These are phyloP conservation scores for Furcasterigmium furcatum DNA, from an alignment of 2,329 filamentous ascomycete genomes.

Conservation along the genomic window DNA sequence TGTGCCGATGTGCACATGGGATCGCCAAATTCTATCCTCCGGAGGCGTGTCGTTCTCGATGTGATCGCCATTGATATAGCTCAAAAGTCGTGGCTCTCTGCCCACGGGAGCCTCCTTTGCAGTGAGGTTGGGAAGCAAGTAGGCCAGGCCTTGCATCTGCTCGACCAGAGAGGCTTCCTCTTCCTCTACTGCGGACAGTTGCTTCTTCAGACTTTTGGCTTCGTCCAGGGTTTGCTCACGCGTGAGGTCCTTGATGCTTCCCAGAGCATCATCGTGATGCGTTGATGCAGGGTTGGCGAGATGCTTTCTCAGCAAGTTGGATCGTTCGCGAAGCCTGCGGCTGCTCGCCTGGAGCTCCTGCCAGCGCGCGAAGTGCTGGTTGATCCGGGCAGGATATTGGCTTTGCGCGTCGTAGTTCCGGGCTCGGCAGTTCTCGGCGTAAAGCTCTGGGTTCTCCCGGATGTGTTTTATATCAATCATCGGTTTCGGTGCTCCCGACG, in stretches of 20 bases:
- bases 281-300: conserved; percentile 50
- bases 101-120: conserved; percentile 72
- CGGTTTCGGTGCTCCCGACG: conserved; percentile 74
- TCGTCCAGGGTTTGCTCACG: conserved; percentile 57
- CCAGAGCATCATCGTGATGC: conserved; percentile 37
- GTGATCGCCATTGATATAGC: conserved; percentile 75
- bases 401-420: conserved; percentile 72
- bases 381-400: conserved; percentile 53
- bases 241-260: conserved; percentile 28
- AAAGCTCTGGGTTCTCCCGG: conserved; percentile 75
- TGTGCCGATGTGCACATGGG: conserved; percentile 82
- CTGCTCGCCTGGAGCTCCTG: conserved; percentile 58
- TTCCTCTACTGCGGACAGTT: conserved; percentile 57
- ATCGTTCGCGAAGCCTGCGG: conserved; percentile 60
- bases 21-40: conserved; percentile 53
- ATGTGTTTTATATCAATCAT: conserved; percentile 86
- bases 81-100: conserved; percentile 60
- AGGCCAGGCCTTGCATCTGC: conserved; percentile 72
- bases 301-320: conserved; percentile 60
- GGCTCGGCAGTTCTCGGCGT: conserved; percentile 78
- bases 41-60: conserved; percentile 25
- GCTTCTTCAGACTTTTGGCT: conserved; percentile 61
- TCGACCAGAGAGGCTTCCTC: conserved; percentile 55
- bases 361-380: conserved; percentile 53
- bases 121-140: conserved; percentile 83